Percentiles rank a stretch among this genome's conserved stretches.
Evolutionary conservation across 1,139 yeast genomes (phyloP).

Genomic region (Dujonia santamariae): DNA sequence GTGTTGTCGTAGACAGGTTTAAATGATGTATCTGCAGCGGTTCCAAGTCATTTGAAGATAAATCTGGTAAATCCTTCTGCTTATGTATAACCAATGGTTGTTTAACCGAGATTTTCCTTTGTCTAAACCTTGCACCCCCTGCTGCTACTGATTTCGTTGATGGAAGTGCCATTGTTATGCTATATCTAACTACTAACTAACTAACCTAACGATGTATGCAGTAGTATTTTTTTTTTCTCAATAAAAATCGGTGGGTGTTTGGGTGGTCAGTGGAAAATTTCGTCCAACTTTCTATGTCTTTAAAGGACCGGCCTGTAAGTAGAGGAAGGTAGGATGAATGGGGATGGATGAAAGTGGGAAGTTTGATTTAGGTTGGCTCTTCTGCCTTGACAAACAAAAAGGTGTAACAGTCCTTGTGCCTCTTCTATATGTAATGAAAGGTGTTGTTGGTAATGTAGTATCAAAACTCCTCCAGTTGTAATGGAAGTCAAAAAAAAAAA

Average conservation of each 20-base stretch:
- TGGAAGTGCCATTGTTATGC: constrained; percentile 31
- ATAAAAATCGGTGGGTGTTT: constrained; percentile 2
- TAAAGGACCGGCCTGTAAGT: constrained; percentile 1
- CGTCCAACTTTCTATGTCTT: too few relatives aligned
- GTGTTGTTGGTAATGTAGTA: neutral
- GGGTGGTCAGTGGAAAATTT: neutral
- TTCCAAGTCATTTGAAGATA: constrained; percentile 41
- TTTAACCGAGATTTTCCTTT: constrained; percentile 86
- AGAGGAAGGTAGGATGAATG: too few relatives aligned
- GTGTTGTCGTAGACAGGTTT: constrained; percentile 43
- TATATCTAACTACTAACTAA: too few relatives aligned
- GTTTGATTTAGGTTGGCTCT: too few relatives aligned
- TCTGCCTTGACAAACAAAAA: too few relatives aligned
- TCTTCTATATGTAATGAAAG: neutral
- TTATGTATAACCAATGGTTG: constrained; percentile 79
- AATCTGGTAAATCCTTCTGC: constrained; percentile 76
- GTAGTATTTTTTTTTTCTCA: too few relatives aligned
- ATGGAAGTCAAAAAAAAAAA: neutral
- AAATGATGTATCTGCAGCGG: constrained; percentile 46
- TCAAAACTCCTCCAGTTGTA: neutral
- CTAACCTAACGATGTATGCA: too few relatives aligned
- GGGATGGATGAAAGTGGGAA: too few relatives aligned
- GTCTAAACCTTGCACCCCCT: constrained; percentile 74
- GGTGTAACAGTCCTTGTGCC: too few relatives aligned
- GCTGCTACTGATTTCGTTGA: constrained; percentile 21